These are phyloP conservation scores for Coccomyxa sp. DNA, from an alignment of 139 green algal species.

Conservation along the genomic window DNA sequence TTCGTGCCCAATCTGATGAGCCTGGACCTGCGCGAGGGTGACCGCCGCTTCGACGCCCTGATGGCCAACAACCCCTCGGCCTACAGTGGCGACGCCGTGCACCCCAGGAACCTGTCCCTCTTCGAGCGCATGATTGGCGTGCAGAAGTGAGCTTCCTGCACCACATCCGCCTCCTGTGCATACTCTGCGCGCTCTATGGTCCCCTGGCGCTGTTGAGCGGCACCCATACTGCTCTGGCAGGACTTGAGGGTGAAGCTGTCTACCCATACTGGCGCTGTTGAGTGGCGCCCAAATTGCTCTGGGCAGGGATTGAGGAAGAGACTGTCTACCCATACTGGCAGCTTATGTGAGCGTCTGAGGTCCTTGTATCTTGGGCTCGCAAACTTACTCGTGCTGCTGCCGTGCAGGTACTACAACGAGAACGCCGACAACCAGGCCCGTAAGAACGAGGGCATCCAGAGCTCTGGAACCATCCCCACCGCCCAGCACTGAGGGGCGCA, in stretches of 20 bases:
- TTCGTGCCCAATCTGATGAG: constrained; percentile 7
- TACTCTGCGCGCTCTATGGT: constrained; percentile 44
- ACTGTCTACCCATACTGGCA: too few species aligned
- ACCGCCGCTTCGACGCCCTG: background rate
- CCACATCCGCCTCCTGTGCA: constrained; percentile 48
- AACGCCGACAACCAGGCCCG: background rate
- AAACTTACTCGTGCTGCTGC: background rate
- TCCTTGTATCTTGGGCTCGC: too few species aligned
- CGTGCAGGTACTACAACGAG: background rate
- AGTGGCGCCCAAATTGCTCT: too few species aligned
- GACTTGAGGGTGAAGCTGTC: too few species aligned
- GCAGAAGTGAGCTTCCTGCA: too few species aligned
- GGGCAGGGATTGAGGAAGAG: too few species aligned
- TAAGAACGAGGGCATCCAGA: constrained; percentile 3
- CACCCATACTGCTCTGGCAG: too few species aligned
- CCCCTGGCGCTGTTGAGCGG: too few species aligned
- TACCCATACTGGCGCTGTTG: too few species aligned
- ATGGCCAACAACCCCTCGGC: background rate
- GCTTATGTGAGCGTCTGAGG: too few species aligned
- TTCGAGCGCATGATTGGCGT: constrained; percentile 43
- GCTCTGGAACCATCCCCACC: background rate
- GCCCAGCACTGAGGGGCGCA: background rate
- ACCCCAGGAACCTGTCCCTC: constrained; percentile 55
- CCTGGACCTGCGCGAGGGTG: constrained; percentile 8
- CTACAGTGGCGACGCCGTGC: constrained; percentile 44